Evolutionary conservation across 2,329 filamentous ascomycete genomes (phyloP).

Genomic region (Claviceps lovelessii): DNA sequence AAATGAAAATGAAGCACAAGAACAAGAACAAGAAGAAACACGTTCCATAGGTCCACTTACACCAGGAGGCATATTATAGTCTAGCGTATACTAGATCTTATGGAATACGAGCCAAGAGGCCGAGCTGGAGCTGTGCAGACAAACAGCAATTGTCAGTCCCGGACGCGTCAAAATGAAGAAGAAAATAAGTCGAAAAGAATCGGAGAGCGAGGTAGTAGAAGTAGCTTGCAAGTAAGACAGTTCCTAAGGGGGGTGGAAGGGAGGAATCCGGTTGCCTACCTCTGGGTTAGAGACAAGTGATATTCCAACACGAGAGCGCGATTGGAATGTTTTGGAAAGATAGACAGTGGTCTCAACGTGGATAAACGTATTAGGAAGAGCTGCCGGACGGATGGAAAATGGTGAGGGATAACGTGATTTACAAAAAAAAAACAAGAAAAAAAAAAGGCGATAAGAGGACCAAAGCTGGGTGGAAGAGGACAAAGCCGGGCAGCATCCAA

Average conservation of each 20-base stretch:
- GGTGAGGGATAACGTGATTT: conserved; percentile 11
- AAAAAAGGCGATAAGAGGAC: conserved; percentile 7
- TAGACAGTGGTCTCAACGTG: conserved; percentile 16
- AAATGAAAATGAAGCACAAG: not conserved
- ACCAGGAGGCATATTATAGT: conserved; percentile 21
- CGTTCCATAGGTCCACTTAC: conserved; percentile 13
- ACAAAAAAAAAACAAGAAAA: conserved; percentile 1
- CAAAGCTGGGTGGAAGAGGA: conserved; percentile 10
- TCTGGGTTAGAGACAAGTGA: conserved; percentile 20
- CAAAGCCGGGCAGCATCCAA: conserved; percentile 14
- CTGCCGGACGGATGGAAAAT: conserved; percentile 11
- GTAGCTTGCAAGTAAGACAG: conserved; percentile 17
- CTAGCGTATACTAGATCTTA: conserved; percentile 10
- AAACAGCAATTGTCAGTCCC: conserved; percentile 7
- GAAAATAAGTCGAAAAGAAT: conserved; percentile 2
- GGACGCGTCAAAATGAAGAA: conserved; percentile 8
- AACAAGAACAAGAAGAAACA: not conserved
- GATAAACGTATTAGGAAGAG: conserved; percentile 16
- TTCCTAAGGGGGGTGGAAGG: conserved; percentile 9
- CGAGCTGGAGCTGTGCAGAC: conserved; percentile 4
- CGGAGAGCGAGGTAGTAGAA: conserved; percentile 6
- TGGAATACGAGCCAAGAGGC: conserved; percentile 7
- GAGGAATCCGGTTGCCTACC: conserved; percentile 20
- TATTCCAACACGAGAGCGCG: conserved; percentile 19
- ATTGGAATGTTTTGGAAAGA: conserved; percentile 22